Conservation (phyloP, 2,329 filamentous ascomycete genomes). For the Epichloe glyceriae region DNA sequence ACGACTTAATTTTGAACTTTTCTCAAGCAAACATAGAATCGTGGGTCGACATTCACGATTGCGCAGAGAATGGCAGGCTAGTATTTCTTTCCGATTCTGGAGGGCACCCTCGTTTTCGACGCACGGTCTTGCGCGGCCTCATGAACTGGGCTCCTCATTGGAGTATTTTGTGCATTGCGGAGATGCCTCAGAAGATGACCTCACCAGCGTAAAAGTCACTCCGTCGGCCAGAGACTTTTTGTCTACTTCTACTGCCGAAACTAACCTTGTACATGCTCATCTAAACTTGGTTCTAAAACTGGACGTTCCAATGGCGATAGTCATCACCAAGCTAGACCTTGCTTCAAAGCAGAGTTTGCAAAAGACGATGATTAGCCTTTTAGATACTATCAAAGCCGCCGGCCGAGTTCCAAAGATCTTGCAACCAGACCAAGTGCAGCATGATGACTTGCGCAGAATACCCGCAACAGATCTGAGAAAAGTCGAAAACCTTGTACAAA, state of each 20-base stretch:
- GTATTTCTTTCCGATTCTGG: conserved; percentile 88
- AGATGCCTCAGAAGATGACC: conserved; percentile 46
- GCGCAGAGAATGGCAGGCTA: conserved; percentile 58
- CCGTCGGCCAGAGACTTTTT: conserved; percentile 37
- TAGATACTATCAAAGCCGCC: conserved; percentile 64
- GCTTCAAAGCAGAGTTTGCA: conserved; percentile 61
- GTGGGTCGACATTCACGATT: conserved; percentile 87
- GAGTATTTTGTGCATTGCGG: conserved; percentile 76
- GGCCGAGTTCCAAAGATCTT: conserved; percentile 65
- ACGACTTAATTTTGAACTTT: conserved; percentile 60
- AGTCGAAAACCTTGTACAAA: conserved; percentile 40
- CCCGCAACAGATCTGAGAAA: conserved; percentile 42
- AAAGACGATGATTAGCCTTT: conserved; percentile 56
- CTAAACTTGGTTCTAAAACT: conserved; percentile 76
- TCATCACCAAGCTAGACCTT: conserved; percentile 85
- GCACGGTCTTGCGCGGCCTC: conserved; percentile 80
- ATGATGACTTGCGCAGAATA: conserved; percentile 43
- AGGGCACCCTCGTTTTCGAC: conserved; percentile 76
- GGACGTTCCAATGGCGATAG: conserved; percentile 61
- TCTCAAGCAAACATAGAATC: conserved; percentile 75
- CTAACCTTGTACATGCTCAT: conserved; percentile 67
- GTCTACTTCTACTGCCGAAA: conserved; percentile 38
- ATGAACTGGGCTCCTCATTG: conserved; percentile 94
- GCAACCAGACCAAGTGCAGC: conserved; percentile 36
- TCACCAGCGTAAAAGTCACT: conserved; percentile 24